Evolutionary conservation across 345 rosid genomes (phyloP), one percentile per base, ranked within the genome.

Genomic region (Orychophragmus violaceus): DNA sequence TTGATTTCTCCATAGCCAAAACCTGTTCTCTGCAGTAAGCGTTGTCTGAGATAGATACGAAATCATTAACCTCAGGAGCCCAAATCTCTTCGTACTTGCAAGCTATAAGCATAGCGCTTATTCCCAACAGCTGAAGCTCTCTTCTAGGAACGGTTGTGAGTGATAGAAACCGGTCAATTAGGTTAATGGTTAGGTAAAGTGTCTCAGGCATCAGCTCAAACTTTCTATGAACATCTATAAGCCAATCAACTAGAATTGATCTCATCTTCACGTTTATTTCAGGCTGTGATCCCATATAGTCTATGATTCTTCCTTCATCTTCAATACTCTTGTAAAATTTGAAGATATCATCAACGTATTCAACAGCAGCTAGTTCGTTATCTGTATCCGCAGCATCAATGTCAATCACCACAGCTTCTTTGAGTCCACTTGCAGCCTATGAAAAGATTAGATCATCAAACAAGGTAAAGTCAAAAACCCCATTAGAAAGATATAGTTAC

Each of bases 11-110:
- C 96, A 84, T 84, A 21, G 67, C 75, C 59, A 91, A 75, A 14
- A 88, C 79, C 45, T 88, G 87, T 30, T 86, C 85, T 67, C 91
- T 85, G 5, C 27, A 17, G 62, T 87, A 90, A 1, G 92, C 90
- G 28, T 82, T 84, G 65, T 88, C 97, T 14, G 96, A 86, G 75
- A 91, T 81, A 77, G 52, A 68, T 17, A 91, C 90, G 25, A 91
- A 88, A 74, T 88, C 94, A 21, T 82, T 82, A 14, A 84, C 88
- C 81, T 87, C 86, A n/a, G 91, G 94, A 23, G 96, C 89, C 97
- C 95, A 87, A 61, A 87, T 87, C 85, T 87, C 97, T 68, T 90
- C 97, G 52, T 90, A 90, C 80, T 90, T 90, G 81, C 87, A 87
- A 3, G 95, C 92, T 18, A 87, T 77, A 30, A 90, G 85, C 97